These are phyloP conservation scores for Yarrowia hollandica DNA, from an alignment of 805 yeast species.

Conservation along the genomic window DNA sequence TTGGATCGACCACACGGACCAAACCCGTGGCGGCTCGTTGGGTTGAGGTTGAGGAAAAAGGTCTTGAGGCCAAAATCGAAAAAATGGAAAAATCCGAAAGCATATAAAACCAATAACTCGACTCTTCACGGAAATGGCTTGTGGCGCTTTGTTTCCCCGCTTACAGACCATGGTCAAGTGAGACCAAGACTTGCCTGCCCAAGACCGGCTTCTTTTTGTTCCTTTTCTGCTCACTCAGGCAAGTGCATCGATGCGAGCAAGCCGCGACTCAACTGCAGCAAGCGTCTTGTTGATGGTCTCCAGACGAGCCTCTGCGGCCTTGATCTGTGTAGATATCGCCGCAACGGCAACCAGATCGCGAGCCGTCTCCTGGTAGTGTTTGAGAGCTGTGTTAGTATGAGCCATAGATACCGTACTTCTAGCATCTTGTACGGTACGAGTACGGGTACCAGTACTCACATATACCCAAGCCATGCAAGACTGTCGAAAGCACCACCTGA, in stretches of 20 bases:
- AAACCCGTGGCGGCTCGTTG: too few relatives aligned
- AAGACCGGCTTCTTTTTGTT: too few relatives aligned
- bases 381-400: conserved; percentile 5
- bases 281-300: conserved; percentile 30
- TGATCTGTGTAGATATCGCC: conserved; percentile 12
- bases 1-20: too few relatives aligned
- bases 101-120: too few relatives aligned
- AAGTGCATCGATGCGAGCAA: conserved; percentile 11
- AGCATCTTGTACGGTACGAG: too few relatives aligned
- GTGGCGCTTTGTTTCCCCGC: conserved; percentile 23
- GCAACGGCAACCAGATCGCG: conserved; percentile 11
- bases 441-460: conserved; percentile 30
- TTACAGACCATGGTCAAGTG: neutral
- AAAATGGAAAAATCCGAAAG: too few relatives aligned
- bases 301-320: conserved; percentile 31
- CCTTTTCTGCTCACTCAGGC: too few relatives aligned
- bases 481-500: conserved; percentile 32
- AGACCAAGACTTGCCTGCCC: neutral
- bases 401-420: too few relatives aligned
- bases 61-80: too few relatives aligned
- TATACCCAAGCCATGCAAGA: conserved; percentile 32
- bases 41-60: too few relatives aligned
- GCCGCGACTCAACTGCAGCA: conserved; percentile 31
- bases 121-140: conserved; percentile 19
- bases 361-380: conserved; percentile 13